phyloP scores from a whole-genome alignment of 345 rosid genomes.

The Euclidium syriacum region DNA sequence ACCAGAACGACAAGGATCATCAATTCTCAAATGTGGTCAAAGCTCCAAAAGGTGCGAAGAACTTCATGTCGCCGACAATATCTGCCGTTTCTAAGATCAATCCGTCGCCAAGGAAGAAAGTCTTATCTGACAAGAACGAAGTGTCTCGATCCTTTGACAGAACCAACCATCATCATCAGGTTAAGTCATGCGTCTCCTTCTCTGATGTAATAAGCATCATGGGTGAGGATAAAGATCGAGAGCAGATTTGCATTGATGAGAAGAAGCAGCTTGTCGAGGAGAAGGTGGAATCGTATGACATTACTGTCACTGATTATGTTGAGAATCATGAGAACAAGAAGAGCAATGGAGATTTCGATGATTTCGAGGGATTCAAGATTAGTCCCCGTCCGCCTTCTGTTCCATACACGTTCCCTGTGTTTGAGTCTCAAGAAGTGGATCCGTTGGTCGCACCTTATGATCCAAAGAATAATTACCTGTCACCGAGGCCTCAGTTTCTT shows the following conservation, averaged over 20 bases:
- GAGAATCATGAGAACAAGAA: constrained; percentile 16
- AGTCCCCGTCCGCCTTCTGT: constrained; percentile 29
- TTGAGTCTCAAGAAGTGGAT: constrained; percentile 69
- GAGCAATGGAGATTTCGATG: constrained; percentile 30
- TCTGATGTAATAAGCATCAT: constrained; percentile 36
- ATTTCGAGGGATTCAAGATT: constrained; percentile 31
- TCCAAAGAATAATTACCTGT: constrained; percentile 53
- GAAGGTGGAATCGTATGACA: constrained; percentile 35
- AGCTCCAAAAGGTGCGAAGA: constrained; percentile 47
- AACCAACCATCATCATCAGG: constrained; percentile 22
- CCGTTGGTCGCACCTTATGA: constrained; percentile 57
- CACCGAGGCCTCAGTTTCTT: constrained; percentile 68
- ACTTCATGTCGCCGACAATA: constrained; percentile 87
- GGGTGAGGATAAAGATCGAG: constrained; percentile 22
- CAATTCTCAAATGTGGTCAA: constrained; percentile 28
- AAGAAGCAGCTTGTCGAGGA: constrained; percentile 11
- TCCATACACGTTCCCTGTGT: constrained; percentile 29
- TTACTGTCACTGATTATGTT: constrained; percentile 24
- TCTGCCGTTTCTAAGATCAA: constrained; percentile 72
- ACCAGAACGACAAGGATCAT: constrained; percentile 33
- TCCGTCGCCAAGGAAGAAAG: constrained; percentile 69
- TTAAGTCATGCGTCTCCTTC: constrained; percentile 37
- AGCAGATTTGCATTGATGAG: constrained; percentile 10
- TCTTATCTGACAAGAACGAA: constrained; percentile 66
- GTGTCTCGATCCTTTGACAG: constrained; percentile 33